Conservation (phyloP, 1,284 basidiomycete species). For the Cerioporus squamosus region DNA sequence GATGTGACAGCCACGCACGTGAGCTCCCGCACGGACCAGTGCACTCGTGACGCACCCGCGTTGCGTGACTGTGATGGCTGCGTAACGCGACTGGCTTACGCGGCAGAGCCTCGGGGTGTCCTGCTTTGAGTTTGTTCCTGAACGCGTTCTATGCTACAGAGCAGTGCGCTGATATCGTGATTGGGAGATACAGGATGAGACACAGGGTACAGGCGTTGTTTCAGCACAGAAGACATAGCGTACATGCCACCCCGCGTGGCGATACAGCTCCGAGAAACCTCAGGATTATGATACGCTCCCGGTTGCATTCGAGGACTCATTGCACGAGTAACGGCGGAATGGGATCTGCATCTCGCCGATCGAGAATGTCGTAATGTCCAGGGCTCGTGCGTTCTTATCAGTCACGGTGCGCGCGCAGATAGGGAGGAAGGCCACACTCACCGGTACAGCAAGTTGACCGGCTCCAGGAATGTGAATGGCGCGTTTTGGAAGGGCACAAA, state of each 20-base stretch:
- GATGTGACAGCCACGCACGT: conserved; percentile 25
- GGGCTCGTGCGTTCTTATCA: conserved; percentile 29
- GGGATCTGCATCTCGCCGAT: conserved; percentile 30
- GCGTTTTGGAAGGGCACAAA: conserved; percentile 74
- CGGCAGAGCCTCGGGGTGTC: conserved; percentile 5
- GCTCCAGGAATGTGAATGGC: conserved; percentile 43
- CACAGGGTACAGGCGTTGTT: neutral
- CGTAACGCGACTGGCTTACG: neutral
- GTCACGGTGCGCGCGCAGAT: neutral
- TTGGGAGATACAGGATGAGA: neutral
- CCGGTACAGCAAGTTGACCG: conserved; percentile 77
- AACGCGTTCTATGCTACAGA: conserved; percentile 3
- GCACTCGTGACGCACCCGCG: conserved; percentile 21
- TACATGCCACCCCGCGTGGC: too few relatives aligned
- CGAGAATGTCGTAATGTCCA: conserved; percentile 43
- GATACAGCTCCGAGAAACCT: too few relatives aligned
- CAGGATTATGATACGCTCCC: too few relatives aligned
- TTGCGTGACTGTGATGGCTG: conserved; percentile 23
- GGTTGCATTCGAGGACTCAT: neutral
- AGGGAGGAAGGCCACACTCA: conserved; percentile 31
- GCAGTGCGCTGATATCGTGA: too few relatives aligned
- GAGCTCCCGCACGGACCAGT: conserved; percentile 27
- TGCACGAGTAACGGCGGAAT: conserved; percentile 17
- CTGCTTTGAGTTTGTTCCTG: conserved; percentile 3
- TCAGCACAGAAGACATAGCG: neutral